These are phyloP conservation scores for Tolypocladium ovalisporum DNA, from an alignment of 2,329 filamentous ascomycete genomes.

Conservation along the genomic window DNA sequence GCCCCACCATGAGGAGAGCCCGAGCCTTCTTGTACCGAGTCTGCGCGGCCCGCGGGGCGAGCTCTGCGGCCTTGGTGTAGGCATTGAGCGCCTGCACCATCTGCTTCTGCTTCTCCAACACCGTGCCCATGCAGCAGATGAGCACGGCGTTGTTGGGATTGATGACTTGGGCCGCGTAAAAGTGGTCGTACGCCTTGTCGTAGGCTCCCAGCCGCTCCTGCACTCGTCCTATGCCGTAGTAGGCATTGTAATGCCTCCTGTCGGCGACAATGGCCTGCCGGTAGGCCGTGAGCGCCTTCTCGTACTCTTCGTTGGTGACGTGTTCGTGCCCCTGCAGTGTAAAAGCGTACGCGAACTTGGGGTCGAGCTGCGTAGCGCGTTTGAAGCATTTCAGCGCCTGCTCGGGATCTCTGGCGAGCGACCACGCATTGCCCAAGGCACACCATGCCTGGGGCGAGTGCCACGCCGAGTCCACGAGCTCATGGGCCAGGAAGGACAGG, in stretches of 20 bases:
- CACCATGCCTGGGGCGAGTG: slow-evolving; percentile 94
- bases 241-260: slow-evolving; percentile 91
- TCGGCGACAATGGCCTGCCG: slow-evolving; percentile 78
- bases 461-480: slow-evolving; percentile 77
- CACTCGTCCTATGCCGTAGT: slow-evolving; percentile 77
- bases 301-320: slow-evolving; percentile 91
- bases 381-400: slow-evolving; percentile 92
- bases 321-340: slow-evolving; percentile 95
- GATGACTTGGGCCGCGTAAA: slow-evolving; percentile 75
- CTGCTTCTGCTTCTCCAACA: slow-evolving; percentile 82
- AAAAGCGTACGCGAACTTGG: slow-evolving; percentile 88
- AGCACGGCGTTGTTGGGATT: slow-evolving; percentile 91
- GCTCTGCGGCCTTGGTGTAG: slow-evolving; percentile 70
- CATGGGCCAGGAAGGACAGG: slow-evolving; percentile 83
- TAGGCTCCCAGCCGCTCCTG: slow-evolving; percentile 87
- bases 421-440: slow-evolving; percentile 89
- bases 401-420: slow-evolving; percentile 83
- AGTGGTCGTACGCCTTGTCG: slow-evolving; percentile 85
- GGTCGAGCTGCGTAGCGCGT: slow-evolving; percentile 80
- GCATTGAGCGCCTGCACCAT: slow-evolving; percentile 66
- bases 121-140: slow-evolving; percentile 83
- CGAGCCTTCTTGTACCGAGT: slow-evolving; percentile 90
- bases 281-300: slow-evolving; percentile 84
- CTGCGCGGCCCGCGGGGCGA: slow-evolving; percentile 72
- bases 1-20: slow-evolving; percentile 66